Evolutionary conservation across 2,329 filamentous ascomycete genomes (phyloP).

Genomic region (Aureobasidium zeae): DNA sequence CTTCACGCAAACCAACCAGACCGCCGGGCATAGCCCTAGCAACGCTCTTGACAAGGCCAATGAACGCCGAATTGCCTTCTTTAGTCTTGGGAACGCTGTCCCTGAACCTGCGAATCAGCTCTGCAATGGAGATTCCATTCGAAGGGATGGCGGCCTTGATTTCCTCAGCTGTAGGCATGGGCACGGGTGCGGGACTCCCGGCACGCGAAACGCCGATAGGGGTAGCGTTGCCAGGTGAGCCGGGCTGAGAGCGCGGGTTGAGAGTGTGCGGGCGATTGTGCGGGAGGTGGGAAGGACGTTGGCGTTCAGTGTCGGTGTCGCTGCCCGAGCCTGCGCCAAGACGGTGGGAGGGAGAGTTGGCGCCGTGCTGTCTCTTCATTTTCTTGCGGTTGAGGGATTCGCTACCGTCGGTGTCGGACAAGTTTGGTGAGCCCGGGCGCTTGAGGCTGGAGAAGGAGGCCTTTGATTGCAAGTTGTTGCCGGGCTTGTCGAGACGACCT

Average conservation of each 20-base stretch:
- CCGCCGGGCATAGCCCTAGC: constrained; percentile 18
- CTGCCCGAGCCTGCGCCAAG: constrained; percentile 54
- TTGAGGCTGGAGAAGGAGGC: constrained; percentile 53
- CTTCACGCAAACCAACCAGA: constrained; percentile 2
- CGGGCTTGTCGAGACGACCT: constrained; percentile 43
- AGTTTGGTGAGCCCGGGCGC: constrained; percentile 73
- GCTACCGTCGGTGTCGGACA: constrained; percentile 85
- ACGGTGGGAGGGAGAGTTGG: constrained; percentile 19
- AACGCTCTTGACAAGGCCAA: constrained; percentile 34
- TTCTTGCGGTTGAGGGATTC: constrained; percentile 65
- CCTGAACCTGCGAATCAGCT: constrained; percentile 35
- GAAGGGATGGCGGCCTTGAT: constrained; percentile 37
- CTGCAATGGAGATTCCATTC: constrained; percentile 35
- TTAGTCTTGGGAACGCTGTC: constrained; percentile 31
- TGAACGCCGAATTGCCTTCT: constrained; percentile 32
- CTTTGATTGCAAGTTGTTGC: constrained; percentile 44
- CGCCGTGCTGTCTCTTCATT: constrained; percentile 51
- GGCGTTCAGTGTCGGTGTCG: constrained; percentile 58
- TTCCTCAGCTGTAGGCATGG: constrained; percentile 36
- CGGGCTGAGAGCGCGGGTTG: constrained; percentile 22
- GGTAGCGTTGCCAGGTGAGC: constrained; percentile 30
- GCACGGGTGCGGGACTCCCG: constrained; percentile 27
- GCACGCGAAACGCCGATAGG: constrained; percentile 28
- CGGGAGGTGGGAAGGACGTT: too few species aligned
- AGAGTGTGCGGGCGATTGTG: constrained; percentile 48